Evolutionary conservation across 192 early-diverging fungal genomes (phyloP).

Genomic region (Entomortierella parvispora): DNA sequence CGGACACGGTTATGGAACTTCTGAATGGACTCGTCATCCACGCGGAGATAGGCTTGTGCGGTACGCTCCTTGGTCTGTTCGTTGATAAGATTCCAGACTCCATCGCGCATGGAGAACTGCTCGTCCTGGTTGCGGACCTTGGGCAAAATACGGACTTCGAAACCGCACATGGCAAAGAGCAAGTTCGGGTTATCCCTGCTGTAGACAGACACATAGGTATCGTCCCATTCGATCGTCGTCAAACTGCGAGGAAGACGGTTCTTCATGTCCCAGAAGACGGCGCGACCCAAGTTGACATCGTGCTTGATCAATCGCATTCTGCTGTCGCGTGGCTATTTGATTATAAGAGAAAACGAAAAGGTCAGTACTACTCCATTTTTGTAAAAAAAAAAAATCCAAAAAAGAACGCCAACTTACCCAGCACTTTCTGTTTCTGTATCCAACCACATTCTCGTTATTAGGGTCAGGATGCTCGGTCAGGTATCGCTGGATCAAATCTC

Average conservation of each 20-base stretch:
- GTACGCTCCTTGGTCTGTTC: slow-evolving; percentile 98
- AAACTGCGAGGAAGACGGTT: slow-evolving; percentile 96
- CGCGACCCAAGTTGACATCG: slow-evolving; percentile 97
- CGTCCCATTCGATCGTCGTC: slow-evolving; percentile 98
- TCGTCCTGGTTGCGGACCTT: slow-evolving; percentile 86
- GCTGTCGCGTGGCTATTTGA: slow-evolving; percentile 87
- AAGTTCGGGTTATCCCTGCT: slow-evolving; percentile 98
- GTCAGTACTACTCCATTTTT: too few species aligned
- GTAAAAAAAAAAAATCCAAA: too few species aligned
- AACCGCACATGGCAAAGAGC: slow-evolving; percentile 92
- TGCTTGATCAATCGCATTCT: slow-evolving; percentile 99
- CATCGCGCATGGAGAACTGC: slow-evolving; percentile 89
- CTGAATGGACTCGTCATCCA: slow-evolving; percentile 92
- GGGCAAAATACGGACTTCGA: slow-evolving; percentile 96
- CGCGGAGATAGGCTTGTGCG: slow-evolving; percentile 96
- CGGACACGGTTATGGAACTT: slow-evolving; percentile 96
- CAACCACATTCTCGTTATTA: slow-evolving; percentile 98
- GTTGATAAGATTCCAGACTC: slow-evolving; percentile 95
- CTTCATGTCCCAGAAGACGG: slow-evolving; percentile 99
- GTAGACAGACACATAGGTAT: slow-evolving; percentile 96
- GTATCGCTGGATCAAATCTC: slow-evolving; percentile 96
- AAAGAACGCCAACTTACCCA: slow-evolving; percentile 13
- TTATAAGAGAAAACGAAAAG: slow-evolving; percentile 51
- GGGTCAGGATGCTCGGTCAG: slow-evolving; percentile 98
- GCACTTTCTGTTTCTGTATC: slow-evolving; percentile 98